Conservation (phyloP, 306 rosid species). For the Echinosophora koreensis region DNA sequence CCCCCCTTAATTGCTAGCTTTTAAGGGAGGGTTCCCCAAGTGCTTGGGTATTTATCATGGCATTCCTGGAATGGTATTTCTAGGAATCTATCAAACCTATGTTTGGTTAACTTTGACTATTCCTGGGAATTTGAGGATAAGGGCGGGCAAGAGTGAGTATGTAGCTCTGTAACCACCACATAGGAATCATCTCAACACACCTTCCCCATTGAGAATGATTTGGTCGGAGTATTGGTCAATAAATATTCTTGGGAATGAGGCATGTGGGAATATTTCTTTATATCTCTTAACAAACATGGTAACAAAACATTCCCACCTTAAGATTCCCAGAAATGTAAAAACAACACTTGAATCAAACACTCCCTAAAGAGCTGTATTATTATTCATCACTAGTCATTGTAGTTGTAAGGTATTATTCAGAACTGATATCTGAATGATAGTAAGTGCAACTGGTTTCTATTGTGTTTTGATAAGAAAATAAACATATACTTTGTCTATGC, state of each 20-base stretch:
- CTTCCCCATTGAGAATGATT: neutral
- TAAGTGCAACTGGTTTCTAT: constrained; percentile 23
- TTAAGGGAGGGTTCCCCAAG: too few relatives aligned
- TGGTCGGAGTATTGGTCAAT: neutral
- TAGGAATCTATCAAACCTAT: neutral
- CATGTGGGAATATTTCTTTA: neutral
- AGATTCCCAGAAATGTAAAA: neutral
- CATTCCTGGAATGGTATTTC: neutral
- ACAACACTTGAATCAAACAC: neutral
- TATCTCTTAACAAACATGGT: neutral
- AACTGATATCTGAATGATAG: constrained; percentile 33
- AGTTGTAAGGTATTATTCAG: constrained; percentile 18
- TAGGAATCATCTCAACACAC: neutral
- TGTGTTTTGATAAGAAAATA: constrained; percentile 41
- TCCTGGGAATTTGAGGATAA: neutral
- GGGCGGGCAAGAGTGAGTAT: neutral
- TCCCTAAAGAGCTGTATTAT: constrained; percentile 20
- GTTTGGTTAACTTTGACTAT: neutral
- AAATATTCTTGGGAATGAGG: neutral
- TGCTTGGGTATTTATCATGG: too few relatives aligned
- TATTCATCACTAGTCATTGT: constrained; percentile 43
- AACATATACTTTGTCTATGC: constrained; percentile 36
- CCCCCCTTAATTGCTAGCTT: too few relatives aligned
- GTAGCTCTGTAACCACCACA: neutral
- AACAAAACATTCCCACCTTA: neutral